Conservation (phyloP, 768 basidiomycete species). For the Tylopilus plumbeoviolaceoides region DNA sequence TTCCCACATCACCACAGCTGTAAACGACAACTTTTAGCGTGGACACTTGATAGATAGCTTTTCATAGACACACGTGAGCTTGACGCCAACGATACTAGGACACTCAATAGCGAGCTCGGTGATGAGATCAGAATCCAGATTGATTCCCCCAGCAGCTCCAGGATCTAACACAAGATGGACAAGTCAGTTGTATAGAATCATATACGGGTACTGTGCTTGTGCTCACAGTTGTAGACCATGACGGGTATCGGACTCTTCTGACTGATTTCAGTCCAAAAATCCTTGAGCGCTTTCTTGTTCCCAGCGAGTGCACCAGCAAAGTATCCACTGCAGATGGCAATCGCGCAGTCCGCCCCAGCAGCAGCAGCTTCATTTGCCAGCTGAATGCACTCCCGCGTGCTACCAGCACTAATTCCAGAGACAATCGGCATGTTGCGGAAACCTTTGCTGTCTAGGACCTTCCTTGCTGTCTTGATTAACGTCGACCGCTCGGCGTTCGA, state of each 20-base stretch:
- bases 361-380: conserved; percentile 72
- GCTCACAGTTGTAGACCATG: conserved; percentile 82
- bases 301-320: conserved; percentile 70
- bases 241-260: conserved; percentile 82
- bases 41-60: background rate
- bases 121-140: conserved; percentile 87
- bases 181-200: background rate
- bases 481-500: conserved; percentile 61
- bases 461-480: conserved; percentile 64
- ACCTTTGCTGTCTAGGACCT: conserved; percentile 65
- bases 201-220: conserved; percentile 19
- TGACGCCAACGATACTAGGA: conserved; percentile 80
- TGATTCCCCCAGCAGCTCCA: conserved; percentile 83
- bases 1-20: conserved; percentile 90
- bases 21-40: conserved; percentile 8
- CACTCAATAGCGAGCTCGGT: conserved; percentile 71
- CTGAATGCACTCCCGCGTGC: conserved; percentile 78
- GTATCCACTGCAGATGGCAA: conserved; percentile 85
- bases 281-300: conserved; percentile 66
- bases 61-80: conserved; percentile 66
- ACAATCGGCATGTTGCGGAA: conserved; percentile 61
- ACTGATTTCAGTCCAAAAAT: conserved; percentile 73
- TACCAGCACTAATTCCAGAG: conserved; percentile 78
- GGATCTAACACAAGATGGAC: conserved; percentile 51
- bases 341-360: conserved; percentile 83